These are phyloP conservation scores for Diutina siamensis DNA, from an alignment of 1,139 yeast genomes.

Conservation along the genomic window DNA sequence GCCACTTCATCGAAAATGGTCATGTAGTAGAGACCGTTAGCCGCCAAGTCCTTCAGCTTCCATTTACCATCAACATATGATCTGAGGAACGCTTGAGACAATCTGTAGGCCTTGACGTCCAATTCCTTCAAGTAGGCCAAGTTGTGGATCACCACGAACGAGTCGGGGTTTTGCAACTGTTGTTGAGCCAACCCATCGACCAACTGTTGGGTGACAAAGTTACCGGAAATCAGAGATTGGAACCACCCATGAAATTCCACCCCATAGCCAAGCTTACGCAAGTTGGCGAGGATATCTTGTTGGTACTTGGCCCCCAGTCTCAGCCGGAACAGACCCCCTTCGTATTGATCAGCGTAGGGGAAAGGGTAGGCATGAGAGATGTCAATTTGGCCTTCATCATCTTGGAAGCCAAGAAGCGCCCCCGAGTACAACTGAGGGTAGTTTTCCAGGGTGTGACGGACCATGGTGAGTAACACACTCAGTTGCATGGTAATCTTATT, in stretches of 20 bases:
- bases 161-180: conserved; percentile 53
- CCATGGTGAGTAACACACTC: conserved; percentile 55
- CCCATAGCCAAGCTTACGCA: conserved; percentile 57
- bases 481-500: conserved; percentile 38
- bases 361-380: conserved; percentile 60
- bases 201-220: conserved; percentile 52
- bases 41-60: conserved; percentile 53
- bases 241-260: conserved; percentile 79
- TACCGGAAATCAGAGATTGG: conserved; percentile 59
- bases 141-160: conserved; percentile 64
- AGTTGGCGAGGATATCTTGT: conserved; percentile 51
- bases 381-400: conserved; percentile 37
- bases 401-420: conserved; percentile 67
- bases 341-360: conserved; percentile 42
- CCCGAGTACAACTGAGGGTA: conserved; percentile 65
- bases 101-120: conserved; percentile 58
- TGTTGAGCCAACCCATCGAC: conserved; percentile 59
- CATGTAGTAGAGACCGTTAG: conserved; percentile 50
- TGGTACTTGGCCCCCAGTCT: conserved; percentile 61
- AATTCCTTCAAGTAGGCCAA: conserved; percentile 55
- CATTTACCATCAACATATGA: conserved; percentile 50
- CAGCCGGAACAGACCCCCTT: conserved; percentile 42
- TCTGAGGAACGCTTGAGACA: conserved; percentile 50
- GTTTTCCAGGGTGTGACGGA: conserved; percentile 63
- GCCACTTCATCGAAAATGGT: conserved; percentile 69